Evolutionary conservation across 2,329 filamentous ascomycete genomes (phyloP).

Genomic region (Hypoxylon rubiginosum): DNA sequence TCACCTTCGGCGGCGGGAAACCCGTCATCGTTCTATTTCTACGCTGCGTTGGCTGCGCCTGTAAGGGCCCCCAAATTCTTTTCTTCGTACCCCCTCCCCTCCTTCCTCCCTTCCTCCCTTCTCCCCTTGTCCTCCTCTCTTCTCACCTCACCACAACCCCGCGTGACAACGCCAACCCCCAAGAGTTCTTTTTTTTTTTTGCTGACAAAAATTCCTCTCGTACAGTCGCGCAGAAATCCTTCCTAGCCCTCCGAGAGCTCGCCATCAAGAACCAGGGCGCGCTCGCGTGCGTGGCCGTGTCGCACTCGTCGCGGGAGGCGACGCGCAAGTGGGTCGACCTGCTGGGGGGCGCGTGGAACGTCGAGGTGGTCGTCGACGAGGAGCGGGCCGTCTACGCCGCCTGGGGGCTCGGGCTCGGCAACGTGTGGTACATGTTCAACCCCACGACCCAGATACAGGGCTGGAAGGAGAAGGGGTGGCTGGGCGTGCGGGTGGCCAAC

Average conservation of each 20-base stretch:
- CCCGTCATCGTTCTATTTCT: slow-evolving; percentile 65
- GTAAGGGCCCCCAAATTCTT: slow-evolving; percentile 54
- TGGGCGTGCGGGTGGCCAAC: slow-evolving; percentile 64
- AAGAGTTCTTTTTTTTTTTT: too few species aligned
- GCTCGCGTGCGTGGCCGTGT: slow-evolving; percentile 70
- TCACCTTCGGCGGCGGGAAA: slow-evolving; percentile 60
- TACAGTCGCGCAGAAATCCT: slow-evolving; percentile 68
- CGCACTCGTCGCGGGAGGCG: slow-evolving; percentile 68
- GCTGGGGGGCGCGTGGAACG: slow-evolving; percentile 69
- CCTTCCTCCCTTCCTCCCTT: too few species aligned
- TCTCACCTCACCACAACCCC: slow-evolving; percentile 3
- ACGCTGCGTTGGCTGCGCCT: slow-evolving; percentile 68
- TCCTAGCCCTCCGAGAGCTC: slow-evolving; percentile 67
- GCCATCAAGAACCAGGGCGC: slow-evolving; percentile 64
- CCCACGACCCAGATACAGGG: slow-evolving; percentile 65
- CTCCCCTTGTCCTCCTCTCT: background rate
- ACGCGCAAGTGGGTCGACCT: slow-evolving; percentile 70
- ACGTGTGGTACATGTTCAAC: slow-evolving; percentile 66
- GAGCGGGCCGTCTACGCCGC: slow-evolving; percentile 69
- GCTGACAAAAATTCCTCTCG: too few species aligned
- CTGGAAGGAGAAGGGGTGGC: slow-evolving; percentile 69
- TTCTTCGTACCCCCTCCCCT: background rate
- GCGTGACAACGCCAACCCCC: too few species aligned
- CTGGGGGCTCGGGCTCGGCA: slow-evolving; percentile 69
- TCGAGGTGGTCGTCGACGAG: slow-evolving; percentile 69